These are phyloP conservation scores for Metschnikowia continentalis DNA, from an alignment of 805 yeast genomes.

Conservation along the genomic window DNA sequence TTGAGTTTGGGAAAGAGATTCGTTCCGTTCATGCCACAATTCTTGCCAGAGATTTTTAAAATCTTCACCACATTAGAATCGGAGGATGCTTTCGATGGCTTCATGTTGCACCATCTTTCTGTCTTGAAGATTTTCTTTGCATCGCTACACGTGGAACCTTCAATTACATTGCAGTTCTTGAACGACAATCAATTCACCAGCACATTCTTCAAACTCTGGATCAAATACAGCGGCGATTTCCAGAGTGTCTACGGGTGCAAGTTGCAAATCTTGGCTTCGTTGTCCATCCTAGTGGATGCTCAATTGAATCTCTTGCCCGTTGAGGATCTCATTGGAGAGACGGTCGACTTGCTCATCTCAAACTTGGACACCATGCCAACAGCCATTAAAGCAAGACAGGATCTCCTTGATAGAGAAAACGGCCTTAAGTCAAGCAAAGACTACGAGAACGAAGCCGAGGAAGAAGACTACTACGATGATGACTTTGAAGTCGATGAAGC, in stretches of 20 bases:
- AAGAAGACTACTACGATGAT: slow-evolving; percentile 22
- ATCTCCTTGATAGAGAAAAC: slow-evolving; percentile 38
- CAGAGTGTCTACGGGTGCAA: slow-evolving; percentile 55
- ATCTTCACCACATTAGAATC: slow-evolving; percentile 33
- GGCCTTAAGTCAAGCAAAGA: slow-evolving; percentile 27
- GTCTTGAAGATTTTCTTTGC: slow-evolving; percentile 43
- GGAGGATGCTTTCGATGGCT: slow-evolving; percentile 40
- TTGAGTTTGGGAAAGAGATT: slow-evolving; percentile 30
- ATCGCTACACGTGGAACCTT: slow-evolving; percentile 36
- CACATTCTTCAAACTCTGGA: slow-evolving; percentile 45
- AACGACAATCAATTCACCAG: slow-evolving; percentile 34
- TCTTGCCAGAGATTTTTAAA: slow-evolving; percentile 33
- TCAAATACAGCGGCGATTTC: slow-evolving; percentile 42
- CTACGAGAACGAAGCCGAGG: slow-evolving; percentile 25
- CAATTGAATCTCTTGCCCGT: slow-evolving; percentile 28
- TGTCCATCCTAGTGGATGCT: slow-evolving; percentile 34
- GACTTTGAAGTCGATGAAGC: slow-evolving; percentile 61
- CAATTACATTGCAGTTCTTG: slow-evolving; percentile 32
- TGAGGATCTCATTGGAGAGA: slow-evolving; percentile 32
- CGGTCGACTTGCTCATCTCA: slow-evolving; percentile 37
- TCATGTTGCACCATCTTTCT: slow-evolving; percentile 40
- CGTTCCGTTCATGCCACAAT: slow-evolving; percentile 29
- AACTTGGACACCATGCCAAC: slow-evolving; percentile 44
- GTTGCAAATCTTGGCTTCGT: slow-evolving; percentile 46
- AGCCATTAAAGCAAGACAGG: slow-evolving; percentile 46